A percentile compares a stretch with the other conserved stretches of the same genome.
Evolutionary conservation across 768 basidiomycete species (phyloP).

Genomic region (Macrolepiota albuminosa): DNA sequence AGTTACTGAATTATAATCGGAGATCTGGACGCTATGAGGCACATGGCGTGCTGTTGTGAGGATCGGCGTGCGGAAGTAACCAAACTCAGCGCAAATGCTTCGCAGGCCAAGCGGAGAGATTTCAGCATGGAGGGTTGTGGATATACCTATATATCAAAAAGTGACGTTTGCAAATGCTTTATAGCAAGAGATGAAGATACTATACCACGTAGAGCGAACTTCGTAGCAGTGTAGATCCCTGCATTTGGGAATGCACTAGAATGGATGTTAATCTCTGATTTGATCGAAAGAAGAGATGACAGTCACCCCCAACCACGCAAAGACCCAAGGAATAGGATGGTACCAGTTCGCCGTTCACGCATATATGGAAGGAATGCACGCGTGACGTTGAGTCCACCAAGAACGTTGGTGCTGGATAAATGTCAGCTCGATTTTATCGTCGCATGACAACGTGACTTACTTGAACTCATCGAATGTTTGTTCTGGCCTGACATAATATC

Average conservation of each 20-base stretch:
- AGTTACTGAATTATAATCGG: constrained; percentile 26
- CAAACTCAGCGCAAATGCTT: constrained; percentile 32
- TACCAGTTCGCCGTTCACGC: constrained; percentile 36
- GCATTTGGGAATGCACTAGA: not conserved
- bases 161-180: not conserved
- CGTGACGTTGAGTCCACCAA: constrained; percentile 33
- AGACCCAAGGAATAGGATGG: constrained; percentile 40
- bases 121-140: constrained; percentile 30
- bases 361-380: constrained; percentile 45
- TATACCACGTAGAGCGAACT: constrained; percentile 32
- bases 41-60: constrained; percentile 22
- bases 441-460: constrained; percentile 13
- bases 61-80: constrained; percentile 35
- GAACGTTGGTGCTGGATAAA: not conserved
- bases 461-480: constrained; percentile 34
- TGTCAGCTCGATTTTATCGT: too few relatives aligned
- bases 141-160: constrained; percentile 10
- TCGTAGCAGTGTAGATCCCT: constrained; percentile 20
- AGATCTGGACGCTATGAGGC: constrained; percentile 25
- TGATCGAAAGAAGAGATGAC: not conserved
- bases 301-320: constrained; percentile 33
- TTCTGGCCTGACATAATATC: constrained; percentile 27
- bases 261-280: not conserved
- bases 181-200: not conserved
- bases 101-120: constrained; percentile 33